A percentile compares a stretch with the other conserved stretches of the same genome.
These are phyloP conservation scores for Solanum sitiens DNA, from an alignment of 257 asterid species.

Conservation along the genomic window DNA sequence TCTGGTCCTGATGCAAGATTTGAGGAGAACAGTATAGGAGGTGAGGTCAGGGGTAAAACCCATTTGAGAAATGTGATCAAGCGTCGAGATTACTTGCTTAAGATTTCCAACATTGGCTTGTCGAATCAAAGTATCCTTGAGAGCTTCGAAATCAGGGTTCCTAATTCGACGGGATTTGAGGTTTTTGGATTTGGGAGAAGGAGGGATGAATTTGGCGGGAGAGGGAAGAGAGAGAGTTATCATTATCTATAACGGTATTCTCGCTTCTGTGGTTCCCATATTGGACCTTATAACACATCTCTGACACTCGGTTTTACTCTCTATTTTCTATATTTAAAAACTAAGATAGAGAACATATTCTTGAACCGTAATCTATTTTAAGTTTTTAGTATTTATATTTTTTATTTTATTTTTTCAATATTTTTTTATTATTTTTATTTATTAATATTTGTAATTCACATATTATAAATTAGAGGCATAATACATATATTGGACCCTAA, in stretches of 20 bases:
- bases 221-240: conserved; percentile 36
- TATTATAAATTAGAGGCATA: no score
- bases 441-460: no score
- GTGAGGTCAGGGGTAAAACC: conserved; percentile 57
- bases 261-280: neutral
- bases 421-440: no score
- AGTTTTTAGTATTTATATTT: no score
- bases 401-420: accelerated
- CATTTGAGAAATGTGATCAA: conserved; percentile 51
- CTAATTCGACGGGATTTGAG: conserved; percentile 12
- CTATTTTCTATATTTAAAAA: no score
- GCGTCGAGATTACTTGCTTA: conserved; percentile 61
- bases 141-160: conserved; percentile 32
- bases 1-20: conserved; percentile 76
- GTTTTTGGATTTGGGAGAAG: conserved; percentile 13
- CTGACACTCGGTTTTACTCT: no score
- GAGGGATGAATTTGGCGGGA: conserved; percentile 21
- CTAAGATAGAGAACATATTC: no score
- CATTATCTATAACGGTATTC: conserved; percentile 17
- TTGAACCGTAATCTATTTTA: no score
- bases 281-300: neutral
- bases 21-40: conserved; percentile 73
- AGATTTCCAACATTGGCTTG: conserved; percentile 53
- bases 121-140: conserved; percentile 44
- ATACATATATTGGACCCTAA: no score